A percentile compares a stretch with the other conserved stretches of the same genome.
Conservation (phyloP, 805 yeast genomes). For the Teunomyces funiuensis region DNA sequence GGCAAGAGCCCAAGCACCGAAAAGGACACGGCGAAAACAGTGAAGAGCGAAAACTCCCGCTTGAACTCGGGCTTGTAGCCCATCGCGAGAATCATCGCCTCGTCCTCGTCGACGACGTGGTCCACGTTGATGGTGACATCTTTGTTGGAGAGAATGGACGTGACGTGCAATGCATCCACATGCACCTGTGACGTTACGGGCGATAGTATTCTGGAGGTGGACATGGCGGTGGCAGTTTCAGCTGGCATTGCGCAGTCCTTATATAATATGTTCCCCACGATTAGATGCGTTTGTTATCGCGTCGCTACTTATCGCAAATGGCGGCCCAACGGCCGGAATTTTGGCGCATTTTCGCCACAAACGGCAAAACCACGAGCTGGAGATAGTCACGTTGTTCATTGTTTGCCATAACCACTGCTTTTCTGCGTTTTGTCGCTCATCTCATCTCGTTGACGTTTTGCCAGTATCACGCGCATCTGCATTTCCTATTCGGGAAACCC, state of each 20-base stretch:
- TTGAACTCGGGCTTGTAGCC: conserved; percentile 66
- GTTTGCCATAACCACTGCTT: too few relatives aligned
- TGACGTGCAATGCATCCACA: conserved; percentile 38
- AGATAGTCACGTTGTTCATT: too few relatives aligned
- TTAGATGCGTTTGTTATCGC: conserved; percentile 2
- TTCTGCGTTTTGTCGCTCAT: too few relatives aligned
- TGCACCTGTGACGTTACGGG: conserved; percentile 21
- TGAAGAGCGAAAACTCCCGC: conserved; percentile 56
- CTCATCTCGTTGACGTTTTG: too few relatives aligned
- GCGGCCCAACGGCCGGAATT: background rate
- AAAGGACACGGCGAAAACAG: conserved; percentile 62
- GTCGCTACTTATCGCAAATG: background rate
- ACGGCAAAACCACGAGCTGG: too few relatives aligned
- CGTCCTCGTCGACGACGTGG: conserved; percentile 49
- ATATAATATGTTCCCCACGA: conserved; percentile 4
- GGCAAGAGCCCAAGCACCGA: conserved; percentile 65
- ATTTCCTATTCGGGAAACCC: background rate
- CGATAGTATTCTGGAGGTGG: conserved; percentile 1
- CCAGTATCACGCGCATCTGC: background rate
- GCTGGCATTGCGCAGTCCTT: background rate
- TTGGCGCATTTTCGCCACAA: too few relatives aligned
- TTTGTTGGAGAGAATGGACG: conserved; percentile 40
- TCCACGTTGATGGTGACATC: conserved; percentile 44
- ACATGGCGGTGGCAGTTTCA: background rate
- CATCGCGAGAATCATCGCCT: conserved; percentile 54